Evolutionary conservation across 768 basidiomycete species (phyloP), one percentile per base, ranked within the genome.

Genomic region (Boletales sp.): DNA sequence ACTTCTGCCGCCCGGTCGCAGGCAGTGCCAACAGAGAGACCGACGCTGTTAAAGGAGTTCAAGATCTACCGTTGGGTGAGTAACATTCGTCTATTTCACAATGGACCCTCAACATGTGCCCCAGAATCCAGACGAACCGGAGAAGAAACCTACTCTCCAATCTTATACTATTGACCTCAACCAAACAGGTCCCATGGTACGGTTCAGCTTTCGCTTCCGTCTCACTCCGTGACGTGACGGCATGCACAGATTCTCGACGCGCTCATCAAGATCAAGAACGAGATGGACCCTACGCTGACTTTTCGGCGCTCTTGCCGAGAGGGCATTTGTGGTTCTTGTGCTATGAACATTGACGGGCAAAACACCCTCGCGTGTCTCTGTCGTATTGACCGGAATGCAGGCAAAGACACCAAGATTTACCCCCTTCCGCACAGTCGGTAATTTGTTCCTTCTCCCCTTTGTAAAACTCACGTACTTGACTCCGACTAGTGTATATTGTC

Each of bases 231-330:
- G 3, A 55, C 44, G 8, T 35, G 21, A 17, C 10, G 29, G 9
- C 17, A n/a, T 4, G n/a, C 36, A 19, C 44, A 86, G 86, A 70
- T 94, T 45, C 84, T 94, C 48, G 92, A 95, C 61, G 92, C 90
- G 2, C 83, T 94, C 60, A 97, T 97, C 74, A 97, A 98, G 74
- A 97, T 99, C 68, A 99, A 99, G 83, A 97, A 97, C 71, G 95
- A 98, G 69, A 64, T 95, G 24, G 97, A 98, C 74, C 90, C 95
- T 3, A 97, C 95, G 2, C 78, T 99, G 30, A 97, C 95, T 7
- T 98, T 99, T 79, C 84, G 97, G 39, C 81, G 93, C 38, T 90
- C 87, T 18, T 95, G 92, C 75, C 73, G 92, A 48, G 92, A 94
- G 74, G 93, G 95, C 48, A 98, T 99, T 60, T 99, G 95, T 62